Base-by-base conservation (phyloP, 2,329 filamentous ascomycete genomes). In the Penicillium frequentans region DNA sequence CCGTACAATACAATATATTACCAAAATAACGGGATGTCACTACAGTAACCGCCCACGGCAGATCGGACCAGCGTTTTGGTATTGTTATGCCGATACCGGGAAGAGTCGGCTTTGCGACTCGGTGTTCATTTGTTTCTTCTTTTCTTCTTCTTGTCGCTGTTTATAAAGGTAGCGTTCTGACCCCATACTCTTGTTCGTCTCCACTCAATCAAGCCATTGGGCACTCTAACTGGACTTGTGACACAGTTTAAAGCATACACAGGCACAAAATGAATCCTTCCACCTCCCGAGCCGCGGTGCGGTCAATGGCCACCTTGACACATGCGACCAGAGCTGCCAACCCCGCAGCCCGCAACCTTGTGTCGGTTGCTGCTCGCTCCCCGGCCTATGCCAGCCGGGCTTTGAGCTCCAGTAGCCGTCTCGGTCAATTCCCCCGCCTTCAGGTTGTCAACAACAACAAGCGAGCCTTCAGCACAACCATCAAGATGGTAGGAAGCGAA, bases 261-360 rank as follows among this genome's bases (percentile, higher is more conserved):
- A 33, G 42, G 33, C 54, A 59, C 56, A 76, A 74, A 61, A 66
- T 73, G 65, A 66, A 68, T 55, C 60, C 70, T 42, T 54, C 67
- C 46, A 62, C 70, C 50, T 72, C 70, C 65, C 71, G 72, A 67
- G 69, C 71, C 68, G 71, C 71, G 66, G 70, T 72, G 70, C 72
- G 70, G 64, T 73, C 71, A 24, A 68, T 73, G 70, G 66, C 67
- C 60, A 68, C 66, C 48, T 52, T 74, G 61, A 66, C 72, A 72
- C 71, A 73, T 71, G 72, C 69, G 64, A 65, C 66, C 60, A 68
- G 68, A 63, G 60, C 63, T 62, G 62, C 63, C 54, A 68, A 70
- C 68, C 69, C 71, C 69, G 69, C 71, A 72, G 66, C 67, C 64
- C 71, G 71, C 63, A 59, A 31, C 62, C 58, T 63, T 51, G 37